These are phyloP conservation scores for Globisporangium okanoganense DNA, from an alignment of 352 stramenopile species.

Conservation along the genomic window DNA sequence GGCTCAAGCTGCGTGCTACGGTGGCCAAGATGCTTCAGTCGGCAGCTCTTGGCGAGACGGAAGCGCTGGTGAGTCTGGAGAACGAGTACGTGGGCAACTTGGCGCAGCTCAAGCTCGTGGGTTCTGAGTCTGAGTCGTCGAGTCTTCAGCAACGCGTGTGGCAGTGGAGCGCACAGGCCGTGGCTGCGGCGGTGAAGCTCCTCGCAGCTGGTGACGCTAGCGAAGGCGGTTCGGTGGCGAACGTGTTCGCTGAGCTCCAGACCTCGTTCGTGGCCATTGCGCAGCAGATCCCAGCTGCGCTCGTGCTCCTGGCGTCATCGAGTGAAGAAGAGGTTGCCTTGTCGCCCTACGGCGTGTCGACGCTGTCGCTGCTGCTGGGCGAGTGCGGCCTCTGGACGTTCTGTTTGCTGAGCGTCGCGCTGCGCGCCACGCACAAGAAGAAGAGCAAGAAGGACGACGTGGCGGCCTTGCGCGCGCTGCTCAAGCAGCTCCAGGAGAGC, in stretches of 20 bases:
- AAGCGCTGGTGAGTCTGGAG: slow-evolving; percentile 22
- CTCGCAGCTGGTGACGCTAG: neutral
- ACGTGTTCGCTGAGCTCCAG: slow-evolving; percentile 26
- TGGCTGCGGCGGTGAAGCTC: slow-evolving; percentile 13
- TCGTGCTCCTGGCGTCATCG: slow-evolving; percentile 16
- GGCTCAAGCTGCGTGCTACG: slow-evolving; percentile 57
- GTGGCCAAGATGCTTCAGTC: slow-evolving; percentile 46
- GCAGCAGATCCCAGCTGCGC: slow-evolving; percentile 15
- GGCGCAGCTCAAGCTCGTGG: slow-evolving; percentile 15
- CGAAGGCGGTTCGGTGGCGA: slow-evolving; percentile 3
- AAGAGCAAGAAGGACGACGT: slow-evolving; percentile 66
- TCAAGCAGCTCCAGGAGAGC: slow-evolving; percentile 63
- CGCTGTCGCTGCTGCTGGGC: slow-evolving; percentile 46
- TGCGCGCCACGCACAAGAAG: slow-evolving; percentile 50
- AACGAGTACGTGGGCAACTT: slow-evolving; percentile 30
- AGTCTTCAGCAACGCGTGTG: slow-evolving; percentile 43
- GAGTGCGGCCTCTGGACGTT: slow-evolving; percentile 58
- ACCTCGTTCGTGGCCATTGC: slow-evolving; percentile 25
- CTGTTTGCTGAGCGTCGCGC: slow-evolving; percentile 36
- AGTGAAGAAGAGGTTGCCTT: slow-evolving; percentile 16
- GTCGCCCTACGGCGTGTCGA: slow-evolving; percentile 49
- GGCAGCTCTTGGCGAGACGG: slow-evolving; percentile 26
- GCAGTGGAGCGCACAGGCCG: slow-evolving; percentile 41
- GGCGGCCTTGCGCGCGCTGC: slow-evolving; percentile 37
- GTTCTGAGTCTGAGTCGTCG: neutral